Evolutionary conservation across 1,139 yeast genomes (phyloP).

Genomic region (Trichomonascaceae sp.): DNA sequence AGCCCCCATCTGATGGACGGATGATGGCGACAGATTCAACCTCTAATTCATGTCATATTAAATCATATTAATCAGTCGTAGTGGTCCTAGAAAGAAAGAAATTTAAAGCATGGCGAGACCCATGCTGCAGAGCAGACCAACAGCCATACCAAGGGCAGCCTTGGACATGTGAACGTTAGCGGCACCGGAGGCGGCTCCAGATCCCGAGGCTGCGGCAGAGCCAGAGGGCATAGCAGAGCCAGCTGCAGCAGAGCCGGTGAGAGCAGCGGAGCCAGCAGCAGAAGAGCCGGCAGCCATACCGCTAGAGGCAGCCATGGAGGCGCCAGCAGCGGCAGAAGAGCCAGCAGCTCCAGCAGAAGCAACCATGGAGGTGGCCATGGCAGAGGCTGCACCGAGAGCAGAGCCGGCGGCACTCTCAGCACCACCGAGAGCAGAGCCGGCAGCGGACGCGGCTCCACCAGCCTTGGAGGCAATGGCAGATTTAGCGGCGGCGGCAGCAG

Average conservation of each 20-base stretch:
- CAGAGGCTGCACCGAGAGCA: conserved; percentile 6
- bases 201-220: conserved; percentile 3
- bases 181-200: conserved; percentile 4
- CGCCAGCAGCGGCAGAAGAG: conserved; percentile 4
- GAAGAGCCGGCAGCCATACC: conserved; percentile 7
- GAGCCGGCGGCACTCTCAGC: conserved; percentile 5
- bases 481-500: conserved; percentile 5
- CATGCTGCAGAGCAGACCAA: no score
- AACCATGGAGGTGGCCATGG: conserved; percentile 7
- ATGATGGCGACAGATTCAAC: no score
- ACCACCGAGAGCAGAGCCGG: conserved; percentile 6
- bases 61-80: no score
- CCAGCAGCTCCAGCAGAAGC: conserved; percentile 7
- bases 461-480: conserved; percentile 8
- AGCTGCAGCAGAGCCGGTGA: conserved; percentile 8
- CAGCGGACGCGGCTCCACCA: conserved; percentile 6
- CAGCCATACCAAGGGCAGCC: not conserved
- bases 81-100: no score
- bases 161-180: conserved; percentile 4
- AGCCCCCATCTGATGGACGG: no score
- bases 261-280: conserved; percentile 7
- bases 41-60: no score
- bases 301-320: conserved; percentile 5
- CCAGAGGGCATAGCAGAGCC: conserved; percentile 4
- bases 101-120: no score